These are phyloP conservation scores for Curvularia verruculosa DNA, from an alignment of 2,329 filamentous ascomycete species.

Conservation along the genomic window DNA sequence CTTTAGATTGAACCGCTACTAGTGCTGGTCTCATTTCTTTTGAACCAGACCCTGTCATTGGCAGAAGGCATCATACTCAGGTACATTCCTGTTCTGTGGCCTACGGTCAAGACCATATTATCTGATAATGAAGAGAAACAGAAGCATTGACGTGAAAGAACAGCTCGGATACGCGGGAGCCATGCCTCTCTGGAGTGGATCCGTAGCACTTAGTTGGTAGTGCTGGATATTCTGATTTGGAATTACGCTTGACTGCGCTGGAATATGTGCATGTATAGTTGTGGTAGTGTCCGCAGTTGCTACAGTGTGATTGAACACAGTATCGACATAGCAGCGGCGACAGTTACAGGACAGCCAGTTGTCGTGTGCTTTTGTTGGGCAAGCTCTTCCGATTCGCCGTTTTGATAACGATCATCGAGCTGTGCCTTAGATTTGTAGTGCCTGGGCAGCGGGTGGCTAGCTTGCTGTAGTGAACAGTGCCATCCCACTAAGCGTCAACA, in stretches of 20 bases:
- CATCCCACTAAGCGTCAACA: constrained; percentile 14
- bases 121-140: neutral
- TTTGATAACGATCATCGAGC: constrained; percentile 1
- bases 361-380: neutral
- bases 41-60: neutral
- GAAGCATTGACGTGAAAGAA: neutral
- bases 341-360: neutral
- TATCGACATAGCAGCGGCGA: constrained; percentile 1
- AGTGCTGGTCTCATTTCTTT: neutral
- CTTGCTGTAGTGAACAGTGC: neutral
- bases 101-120: neutral
- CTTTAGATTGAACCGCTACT: neutral
- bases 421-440: constrained; percentile 5
- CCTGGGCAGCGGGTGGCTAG: neutral
- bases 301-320: neutral
- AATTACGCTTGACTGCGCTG: neutral
- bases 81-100: constrained; percentile 1
- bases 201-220: neutral
- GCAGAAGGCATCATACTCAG: constrained; percentile 6
- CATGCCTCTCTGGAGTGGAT: neutral
- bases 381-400: neutral
- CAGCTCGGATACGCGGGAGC: neutral
- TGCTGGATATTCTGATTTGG: neutral
- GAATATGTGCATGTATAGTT: neutral
- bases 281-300: neutral